Conservation (phyloP, 495 filamentous ascomycete species). For the Penicillium maclennaniae region DNA sequence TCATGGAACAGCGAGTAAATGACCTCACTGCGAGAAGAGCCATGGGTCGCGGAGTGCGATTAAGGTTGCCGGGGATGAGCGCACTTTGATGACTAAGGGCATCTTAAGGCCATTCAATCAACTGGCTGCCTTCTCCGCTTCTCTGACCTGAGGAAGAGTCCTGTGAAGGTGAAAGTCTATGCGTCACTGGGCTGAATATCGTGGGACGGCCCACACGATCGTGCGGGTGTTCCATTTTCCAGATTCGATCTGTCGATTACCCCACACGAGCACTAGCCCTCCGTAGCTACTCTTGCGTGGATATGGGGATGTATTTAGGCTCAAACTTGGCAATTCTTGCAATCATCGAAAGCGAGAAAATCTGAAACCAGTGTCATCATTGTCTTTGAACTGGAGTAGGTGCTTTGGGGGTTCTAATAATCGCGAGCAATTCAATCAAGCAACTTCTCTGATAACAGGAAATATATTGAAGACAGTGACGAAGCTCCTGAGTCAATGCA, state of each 20-base stretch:
- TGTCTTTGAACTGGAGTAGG: no score
- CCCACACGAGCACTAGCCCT: background rate
- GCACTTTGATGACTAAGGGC: slow-evolving; percentile 5
- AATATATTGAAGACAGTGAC: slow-evolving; percentile 1
- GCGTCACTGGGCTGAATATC: slow-evolving; percentile 1
- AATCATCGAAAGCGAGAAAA: background rate
- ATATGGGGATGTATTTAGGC: background rate
- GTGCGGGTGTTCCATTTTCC: background rate
- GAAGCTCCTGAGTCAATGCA: slow-evolving; percentile 11
- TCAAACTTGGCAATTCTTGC: background rate
- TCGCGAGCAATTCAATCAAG: background rate
- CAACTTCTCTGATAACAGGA: background rate
- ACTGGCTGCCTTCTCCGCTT: background rate
- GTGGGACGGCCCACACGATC: background rate
- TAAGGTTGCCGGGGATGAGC: slow-evolving; percentile 6
- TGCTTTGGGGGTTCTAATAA: background rate
- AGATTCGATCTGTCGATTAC: background rate
- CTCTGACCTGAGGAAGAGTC: background rate
- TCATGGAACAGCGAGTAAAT: slow-evolving; percentile 5
- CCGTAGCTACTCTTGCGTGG: background rate
- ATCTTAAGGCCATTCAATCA: slow-evolving; percentile 1
- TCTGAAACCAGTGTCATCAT: background rate
- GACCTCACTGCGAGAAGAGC: slow-evolving; percentile 10
- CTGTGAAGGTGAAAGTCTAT: slow-evolving; percentile 2
- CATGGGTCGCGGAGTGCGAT: slow-evolving; percentile 11